Evolutionary conservation across 495 filamentous ascomycete species (phyloP).

Genomic region (Durotheca rogersii): DNA sequence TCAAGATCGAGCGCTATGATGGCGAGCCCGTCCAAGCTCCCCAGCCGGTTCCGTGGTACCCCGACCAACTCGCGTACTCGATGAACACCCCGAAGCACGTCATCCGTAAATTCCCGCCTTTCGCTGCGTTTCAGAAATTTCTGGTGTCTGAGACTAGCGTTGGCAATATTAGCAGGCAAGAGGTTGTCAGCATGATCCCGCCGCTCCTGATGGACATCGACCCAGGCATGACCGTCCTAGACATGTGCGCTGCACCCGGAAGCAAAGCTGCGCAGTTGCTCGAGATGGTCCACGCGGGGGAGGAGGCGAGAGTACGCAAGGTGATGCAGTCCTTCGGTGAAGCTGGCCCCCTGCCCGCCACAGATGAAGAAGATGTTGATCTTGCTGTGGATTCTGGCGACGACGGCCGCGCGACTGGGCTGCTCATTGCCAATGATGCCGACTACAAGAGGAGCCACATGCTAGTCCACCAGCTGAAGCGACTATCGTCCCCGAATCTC

Average conservation of each 20-base stretch:
- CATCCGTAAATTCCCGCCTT: constrained; percentile 85
- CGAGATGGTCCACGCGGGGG: constrained; percentile 88
- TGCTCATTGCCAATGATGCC: constrained; percentile 91
- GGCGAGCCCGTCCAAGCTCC: constrained; percentile 79
- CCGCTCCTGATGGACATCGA: constrained; percentile 87
- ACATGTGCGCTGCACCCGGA: constrained; percentile 94
- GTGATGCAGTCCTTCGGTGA: constrained; percentile 55
- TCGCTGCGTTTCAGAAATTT: constrained; percentile 94
- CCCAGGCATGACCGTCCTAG: constrained; percentile 88
- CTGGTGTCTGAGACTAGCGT: constrained; percentile 96
- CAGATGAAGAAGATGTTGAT: constrained; percentile 49
- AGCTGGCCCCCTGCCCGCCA: constrained; percentile 48
- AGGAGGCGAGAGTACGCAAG: constrained; percentile 76
- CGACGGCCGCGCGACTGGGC: constrained; percentile 81
- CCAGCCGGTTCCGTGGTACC: constrained; percentile 81
- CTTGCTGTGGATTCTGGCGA: constrained; percentile 63
- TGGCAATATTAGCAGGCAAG: constrained; percentile 95
- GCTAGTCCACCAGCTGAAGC: constrained; percentile 96
- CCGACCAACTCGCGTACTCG: constrained; percentile 87
- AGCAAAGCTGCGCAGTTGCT: constrained; percentile 95
- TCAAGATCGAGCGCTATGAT: constrained; percentile 70
- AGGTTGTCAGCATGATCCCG: constrained; percentile 98
- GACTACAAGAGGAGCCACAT: constrained; percentile 96
- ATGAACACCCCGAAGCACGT: constrained; percentile 97
- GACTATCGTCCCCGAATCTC: constrained; percentile 91